These are phyloP conservation scores for Neoboletus subvelutipes DNA, from an alignment of 768 basidiomycete genomes.

Conservation along the genomic window DNA sequence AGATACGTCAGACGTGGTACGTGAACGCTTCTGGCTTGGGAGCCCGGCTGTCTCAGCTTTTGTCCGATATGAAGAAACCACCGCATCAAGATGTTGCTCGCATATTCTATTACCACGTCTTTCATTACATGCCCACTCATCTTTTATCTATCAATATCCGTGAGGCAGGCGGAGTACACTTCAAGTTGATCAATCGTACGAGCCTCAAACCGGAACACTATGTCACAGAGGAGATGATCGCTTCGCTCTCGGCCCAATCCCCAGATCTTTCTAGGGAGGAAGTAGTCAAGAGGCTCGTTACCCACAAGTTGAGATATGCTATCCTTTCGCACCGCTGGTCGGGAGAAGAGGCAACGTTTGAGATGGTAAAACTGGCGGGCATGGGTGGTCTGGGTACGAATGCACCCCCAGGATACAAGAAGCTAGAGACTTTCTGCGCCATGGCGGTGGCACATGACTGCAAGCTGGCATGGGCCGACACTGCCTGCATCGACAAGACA, in stretches of 20 bases:
- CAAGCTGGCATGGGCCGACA: conserved; percentile 28
- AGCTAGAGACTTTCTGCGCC: not conserved
- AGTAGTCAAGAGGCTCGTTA: not conserved
- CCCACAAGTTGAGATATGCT: not conserved
- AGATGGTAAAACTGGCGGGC: not conserved
- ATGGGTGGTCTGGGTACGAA: not conserved
- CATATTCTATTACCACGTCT: not conserved
- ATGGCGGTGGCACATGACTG: not conserved
- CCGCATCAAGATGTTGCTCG: not conserved
- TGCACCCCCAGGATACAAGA: not conserved
- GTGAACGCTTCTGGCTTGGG: not conserved
- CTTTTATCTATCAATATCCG: not conserved
- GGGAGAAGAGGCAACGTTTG: not conserved
- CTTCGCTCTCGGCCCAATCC: not conserved
- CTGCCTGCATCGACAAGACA: not conserved
- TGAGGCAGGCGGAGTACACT: not conserved
- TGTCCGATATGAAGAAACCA: not conserved
- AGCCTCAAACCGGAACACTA: not conserved
- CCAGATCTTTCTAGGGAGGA: not conserved
- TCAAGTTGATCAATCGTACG: not conserved
- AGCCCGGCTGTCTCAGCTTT: not conserved
- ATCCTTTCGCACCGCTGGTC: not conserved
- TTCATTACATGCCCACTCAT: not conserved
- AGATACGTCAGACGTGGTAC: not conserved
- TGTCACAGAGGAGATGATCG: not conserved